Evolutionary conservation across 441 rosid genomes (phyloP).

Genomic region (Theobroma grandiflorum): DNA sequence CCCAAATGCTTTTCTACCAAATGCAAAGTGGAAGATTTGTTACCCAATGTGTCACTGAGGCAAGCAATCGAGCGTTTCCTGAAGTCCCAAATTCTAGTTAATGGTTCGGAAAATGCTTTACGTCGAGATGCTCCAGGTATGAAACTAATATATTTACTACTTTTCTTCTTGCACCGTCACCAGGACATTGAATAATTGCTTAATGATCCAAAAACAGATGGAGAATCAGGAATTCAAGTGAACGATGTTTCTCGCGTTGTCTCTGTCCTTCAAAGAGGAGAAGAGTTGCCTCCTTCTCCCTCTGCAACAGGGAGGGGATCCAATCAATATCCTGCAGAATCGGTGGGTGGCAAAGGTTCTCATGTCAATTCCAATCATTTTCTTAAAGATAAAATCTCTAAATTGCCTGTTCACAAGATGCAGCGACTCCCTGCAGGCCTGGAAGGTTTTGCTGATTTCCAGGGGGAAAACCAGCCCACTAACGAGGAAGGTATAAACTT

Average conservation of each 20-base stretch:
- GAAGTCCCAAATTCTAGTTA: conserved; percentile 42
- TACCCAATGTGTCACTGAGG: conserved; percentile 64
- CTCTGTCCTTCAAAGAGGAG: conserved; percentile 37
- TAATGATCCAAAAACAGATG: conserved; percentile 44
- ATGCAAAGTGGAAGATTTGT: conserved; percentile 51
- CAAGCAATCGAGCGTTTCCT: conserved; percentile 54
- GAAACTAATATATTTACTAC: conserved; percentile 5
- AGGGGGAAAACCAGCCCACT: conserved; percentile 50
- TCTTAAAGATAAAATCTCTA: conserved; percentile 18
- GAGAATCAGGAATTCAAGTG: conserved; percentile 62
- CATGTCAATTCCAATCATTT: conserved; percentile 25
- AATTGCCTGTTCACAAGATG: conserved; percentile 25
- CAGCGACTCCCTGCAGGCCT: conserved; percentile 28
- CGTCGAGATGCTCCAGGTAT: conserved; percentile 52
- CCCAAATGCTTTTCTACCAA: conserved; percentile 54
- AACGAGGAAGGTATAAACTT: conserved; percentile 47
- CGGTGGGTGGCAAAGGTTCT: conserved; percentile 31
- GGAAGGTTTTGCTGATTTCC: conserved; percentile 42
- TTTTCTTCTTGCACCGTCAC: not conserved
- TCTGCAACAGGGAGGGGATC: conserved; percentile 45
- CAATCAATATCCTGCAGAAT: conserved; percentile 42
- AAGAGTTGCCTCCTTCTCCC: conserved; percentile 37
- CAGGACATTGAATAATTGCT: conserved; percentile 6
- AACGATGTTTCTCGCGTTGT: conserved; percentile 48
- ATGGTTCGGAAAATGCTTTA: conserved; percentile 41